Conservation (phyloP, 2,329 filamentous ascomycete species). For the Ustulina deusta region DNA sequence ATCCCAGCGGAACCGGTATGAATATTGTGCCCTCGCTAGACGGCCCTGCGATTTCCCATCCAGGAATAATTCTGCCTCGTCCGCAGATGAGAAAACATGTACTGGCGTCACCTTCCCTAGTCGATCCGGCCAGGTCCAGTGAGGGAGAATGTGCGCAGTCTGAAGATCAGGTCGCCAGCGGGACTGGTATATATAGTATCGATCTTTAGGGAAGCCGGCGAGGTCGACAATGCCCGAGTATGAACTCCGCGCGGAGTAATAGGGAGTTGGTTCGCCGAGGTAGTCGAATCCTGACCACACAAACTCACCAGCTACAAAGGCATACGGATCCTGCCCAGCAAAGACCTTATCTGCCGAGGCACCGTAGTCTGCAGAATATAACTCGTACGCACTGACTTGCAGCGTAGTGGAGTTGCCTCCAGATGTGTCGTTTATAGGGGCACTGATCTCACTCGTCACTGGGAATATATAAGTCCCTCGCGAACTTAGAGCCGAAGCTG, state of each 20-base stretch:
- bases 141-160: conserved; percentile 65
- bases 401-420: conserved; percentile 54
- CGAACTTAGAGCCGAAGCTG: conserved; percentile 60
- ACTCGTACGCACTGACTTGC: conserved; percentile 63
- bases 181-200: conserved; percentile 66
- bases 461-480: conserved; percentile 66
- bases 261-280: conserved; percentile 63
- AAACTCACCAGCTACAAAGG: conserved; percentile 66
- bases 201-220: conserved; percentile 67
- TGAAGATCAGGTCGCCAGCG: conserved; percentile 62
- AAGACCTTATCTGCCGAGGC: conserved; percentile 67
- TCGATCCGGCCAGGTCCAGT: conserved; percentile 67
- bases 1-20: conserved; percentile 66
- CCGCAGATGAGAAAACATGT: conserved; percentile 63
- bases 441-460: conserved; percentile 55
- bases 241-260: conserved; percentile 60
- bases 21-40: conserved; percentile 50
- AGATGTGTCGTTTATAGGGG: conserved; percentile 53
- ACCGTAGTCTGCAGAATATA: conserved; percentile 61
- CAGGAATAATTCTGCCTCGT: conserved; percentile 66
- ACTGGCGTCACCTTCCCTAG: conserved; percentile 63
- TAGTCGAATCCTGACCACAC: conserved; percentile 66
- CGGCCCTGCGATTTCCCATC: conserved; percentile 61
- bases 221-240: conserved; percentile 69
- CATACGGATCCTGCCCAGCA: conserved; percentile 58